These are phyloP conservation scores for Rosa lucieae DNA, from an alignment of 306 rosid genomes.

Conservation along the genomic window DNA sequence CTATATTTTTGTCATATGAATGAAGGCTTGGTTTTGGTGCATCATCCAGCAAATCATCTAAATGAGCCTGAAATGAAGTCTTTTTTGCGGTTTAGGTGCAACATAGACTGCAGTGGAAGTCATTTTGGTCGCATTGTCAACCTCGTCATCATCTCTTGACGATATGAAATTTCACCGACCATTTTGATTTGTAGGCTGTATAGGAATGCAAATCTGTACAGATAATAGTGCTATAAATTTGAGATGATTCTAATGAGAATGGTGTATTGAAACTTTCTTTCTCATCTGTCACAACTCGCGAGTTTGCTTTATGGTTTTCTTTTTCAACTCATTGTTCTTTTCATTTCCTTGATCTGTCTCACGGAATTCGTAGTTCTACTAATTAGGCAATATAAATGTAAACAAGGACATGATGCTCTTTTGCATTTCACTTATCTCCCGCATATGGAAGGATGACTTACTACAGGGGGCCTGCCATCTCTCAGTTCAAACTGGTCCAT, in stretches of 20 bases:
- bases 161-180: background rate
- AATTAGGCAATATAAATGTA: background rate
- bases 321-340: background rate
- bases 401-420: too few species aligned
- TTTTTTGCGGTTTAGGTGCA: background rate
- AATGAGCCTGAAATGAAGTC: background rate
- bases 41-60: background rate
- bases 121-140: background rate
- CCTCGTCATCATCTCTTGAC: background rate
- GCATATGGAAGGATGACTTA: too few species aligned
- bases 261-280: too few species aligned
- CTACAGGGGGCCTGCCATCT: background rate
- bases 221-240: background rate
- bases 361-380: background rate
- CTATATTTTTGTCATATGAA: background rate
- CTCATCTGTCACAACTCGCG: background rate
- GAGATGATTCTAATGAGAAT: background rate
- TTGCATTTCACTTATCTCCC: too few species aligned
- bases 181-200: background rate
- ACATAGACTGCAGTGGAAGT: background rate
- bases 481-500: too few species aligned
- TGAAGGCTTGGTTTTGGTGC: background rate
- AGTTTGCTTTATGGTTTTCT: background rate
- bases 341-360: background rate
- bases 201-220: background rate